Evolutionary conservation across 1,284 basidiomycete species (phyloP).

Genomic region (Xerocomus amazonicus): DNA sequence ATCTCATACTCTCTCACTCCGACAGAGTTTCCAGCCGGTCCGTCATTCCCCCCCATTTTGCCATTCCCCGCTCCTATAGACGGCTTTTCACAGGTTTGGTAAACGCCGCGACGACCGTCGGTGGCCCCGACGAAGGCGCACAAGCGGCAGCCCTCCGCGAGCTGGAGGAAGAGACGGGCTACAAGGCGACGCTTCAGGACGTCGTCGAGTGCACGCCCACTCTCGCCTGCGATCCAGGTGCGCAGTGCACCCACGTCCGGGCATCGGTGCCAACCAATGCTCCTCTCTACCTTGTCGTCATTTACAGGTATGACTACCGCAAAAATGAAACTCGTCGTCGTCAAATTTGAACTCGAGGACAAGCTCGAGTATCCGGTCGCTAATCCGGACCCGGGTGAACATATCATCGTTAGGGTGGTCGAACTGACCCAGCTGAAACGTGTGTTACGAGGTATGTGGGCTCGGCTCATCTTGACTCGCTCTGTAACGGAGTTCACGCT

Average conservation of each 20-base stretch:
- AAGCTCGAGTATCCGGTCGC: conserved; percentile 58
- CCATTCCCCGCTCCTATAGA: background rate
- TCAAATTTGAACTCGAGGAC: conserved; percentile 60
- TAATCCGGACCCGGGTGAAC: conserved; percentile 77
- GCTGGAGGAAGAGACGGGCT: conserved; percentile 89
- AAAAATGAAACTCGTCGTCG: conserved; percentile 73
- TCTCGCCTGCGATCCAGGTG: conserved; percentile 71
- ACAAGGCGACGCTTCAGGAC: conserved; percentile 49
- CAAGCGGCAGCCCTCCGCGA: conserved; percentile 81
- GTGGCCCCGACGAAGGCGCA: conserved; percentile 52
- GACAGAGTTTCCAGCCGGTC: conserved; percentile 80
- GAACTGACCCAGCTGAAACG: conserved; percentile 60
- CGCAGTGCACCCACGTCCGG: background rate
- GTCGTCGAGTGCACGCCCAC: conserved; percentile 67
- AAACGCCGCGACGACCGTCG: conserved; percentile 49
- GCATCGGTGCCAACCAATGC: no score
- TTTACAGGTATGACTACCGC: conserved; percentile 77
- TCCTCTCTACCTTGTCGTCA: no score
- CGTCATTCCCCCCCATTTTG: background rate
- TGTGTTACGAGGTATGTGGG: conserved; percentile 58
- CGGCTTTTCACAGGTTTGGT: conserved; percentile 57
- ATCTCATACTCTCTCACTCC: no score
- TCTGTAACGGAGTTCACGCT: background rate
- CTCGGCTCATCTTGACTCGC: background rate
- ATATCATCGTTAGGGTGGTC: conserved; percentile 73